Evolutionary conservation across 441 rosid species (phyloP).

Genomic region (Bocquillonia castaneifolia): DNA sequence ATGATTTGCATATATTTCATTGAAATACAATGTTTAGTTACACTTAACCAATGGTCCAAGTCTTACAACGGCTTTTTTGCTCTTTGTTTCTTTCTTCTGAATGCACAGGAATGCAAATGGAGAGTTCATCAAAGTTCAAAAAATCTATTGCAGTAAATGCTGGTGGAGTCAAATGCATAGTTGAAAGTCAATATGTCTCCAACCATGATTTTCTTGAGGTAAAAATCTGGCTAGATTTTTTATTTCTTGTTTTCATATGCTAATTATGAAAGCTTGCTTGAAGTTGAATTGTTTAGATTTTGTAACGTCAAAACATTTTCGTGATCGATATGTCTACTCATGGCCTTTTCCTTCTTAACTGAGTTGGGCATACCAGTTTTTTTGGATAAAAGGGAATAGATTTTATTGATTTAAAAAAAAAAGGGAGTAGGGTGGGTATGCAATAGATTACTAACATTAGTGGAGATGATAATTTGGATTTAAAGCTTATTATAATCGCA

Average conservation of each 20-base stretch:
- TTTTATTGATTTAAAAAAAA: too few species aligned
- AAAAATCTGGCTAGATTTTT: slow-evolving; percentile 8
- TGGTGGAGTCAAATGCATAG: slow-evolving; percentile 52
- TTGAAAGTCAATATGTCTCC: slow-evolving; percentile 71
- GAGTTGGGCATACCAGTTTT: too few species aligned
- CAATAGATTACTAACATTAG: too few species aligned
- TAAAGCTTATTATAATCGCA: too few species aligned
- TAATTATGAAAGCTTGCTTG: background rate
- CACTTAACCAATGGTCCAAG: background rate
- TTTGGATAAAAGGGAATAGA: too few species aligned
- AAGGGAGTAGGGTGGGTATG: too few species aligned
- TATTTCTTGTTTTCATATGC: background rate
- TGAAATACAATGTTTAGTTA: background rate
- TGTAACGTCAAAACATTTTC: background rate
- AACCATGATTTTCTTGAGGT: slow-evolving; percentile 85
- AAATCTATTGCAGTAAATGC: slow-evolving; percentile 48
- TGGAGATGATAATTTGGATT: too few species aligned
- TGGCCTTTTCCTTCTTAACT: too few species aligned
- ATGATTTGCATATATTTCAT: background rate
- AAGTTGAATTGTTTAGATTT: background rate
- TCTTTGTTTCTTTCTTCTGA: slow-evolving; percentile 7
- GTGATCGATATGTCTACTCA: background rate
- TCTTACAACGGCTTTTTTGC: background rate
- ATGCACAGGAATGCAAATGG: slow-evolving; percentile 33
- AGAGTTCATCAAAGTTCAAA: slow-evolving; percentile 29